These are phyloP conservation scores for Pisolithus sp. DNA, from an alignment of 768 basidiomycete species.

Conservation along the genomic window DNA sequence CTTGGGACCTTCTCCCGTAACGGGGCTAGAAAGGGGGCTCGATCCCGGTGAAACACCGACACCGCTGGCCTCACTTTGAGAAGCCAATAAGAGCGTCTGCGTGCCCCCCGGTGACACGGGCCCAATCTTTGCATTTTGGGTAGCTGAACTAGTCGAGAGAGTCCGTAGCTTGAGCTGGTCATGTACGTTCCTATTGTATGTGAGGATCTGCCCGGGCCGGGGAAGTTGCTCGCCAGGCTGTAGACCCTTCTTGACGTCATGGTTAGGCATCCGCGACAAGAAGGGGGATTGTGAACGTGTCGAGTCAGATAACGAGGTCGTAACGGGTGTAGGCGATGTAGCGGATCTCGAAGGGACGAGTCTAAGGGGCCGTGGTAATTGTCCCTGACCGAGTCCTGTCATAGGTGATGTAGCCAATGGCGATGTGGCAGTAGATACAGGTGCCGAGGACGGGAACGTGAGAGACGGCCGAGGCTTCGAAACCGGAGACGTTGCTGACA, in stretches of 20 bases:
- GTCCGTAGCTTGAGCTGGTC: slow-evolving; percentile 25
- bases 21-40: slow-evolving; percentile 8
- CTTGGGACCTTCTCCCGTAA: slow-evolving; percentile 17
- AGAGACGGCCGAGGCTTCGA: background rate
- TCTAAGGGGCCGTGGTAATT: slow-evolving; percentile 21
- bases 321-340: slow-evolving; percentile 1
- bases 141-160: slow-evolving; percentile 7
- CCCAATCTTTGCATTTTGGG: slow-evolving; percentile 4
- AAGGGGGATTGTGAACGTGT: background rate
- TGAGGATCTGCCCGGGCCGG: slow-evolving; percentile 20
- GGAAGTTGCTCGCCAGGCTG: slow-evolving; percentile 21
- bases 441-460: background rate
- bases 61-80: background rate
- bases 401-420: background rate
- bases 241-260: slow-evolving; percentile 4
- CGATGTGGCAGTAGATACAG: slow-evolving; percentile 4
- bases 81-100: slow-evolving; percentile 16
- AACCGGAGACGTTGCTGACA: background rate
- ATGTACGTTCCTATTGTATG: slow-evolving; percentile 30
- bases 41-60: background rate
- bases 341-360: slow-evolving; percentile 17
- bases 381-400: slow-evolving; percentile 2
- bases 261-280: slow-evolving; percentile 10
- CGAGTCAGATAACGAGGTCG: slow-evolving; percentile 1
- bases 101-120: slow-evolving; percentile 15